Base-by-base conservation (phyloP, 2,329 filamentous ascomycete genomes). In the Simplicillium aogashimaense region DNA sequence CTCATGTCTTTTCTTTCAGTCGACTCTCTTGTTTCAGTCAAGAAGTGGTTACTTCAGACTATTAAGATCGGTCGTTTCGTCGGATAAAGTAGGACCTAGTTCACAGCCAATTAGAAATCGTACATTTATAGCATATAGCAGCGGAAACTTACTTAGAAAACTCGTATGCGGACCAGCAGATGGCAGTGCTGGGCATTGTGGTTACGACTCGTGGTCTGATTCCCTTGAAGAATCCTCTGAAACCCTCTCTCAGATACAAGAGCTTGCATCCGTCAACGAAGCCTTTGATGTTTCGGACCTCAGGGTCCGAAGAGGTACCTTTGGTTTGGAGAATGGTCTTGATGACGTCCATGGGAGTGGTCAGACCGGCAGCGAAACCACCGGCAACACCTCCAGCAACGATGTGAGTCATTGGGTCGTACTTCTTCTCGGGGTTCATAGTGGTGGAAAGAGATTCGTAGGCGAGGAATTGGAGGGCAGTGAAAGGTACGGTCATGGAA, bases 101-200 rank as follows among this genome's bases (percentile, higher is more conserved):
- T n/a, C n/a, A 31, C n/a, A 14, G 13, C 32, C 12, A 31, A 46
- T 12, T 36, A 37, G 17, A 29, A 12, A 10, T 18, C 11, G 13
- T 10, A 16, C 14, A 28, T 25, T 25, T 25, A 8, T n/a, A 31
- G 28, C 10, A 15, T 12, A 16, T 34, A 8, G 25, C 13, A 29
- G 18, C 16, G n/a, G 28, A 37, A 16, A 28, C 75, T 54, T 63
- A 81, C 78, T 82, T 82, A 51, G 75, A 81, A 47, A 78, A 78
- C 53, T 82, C 78, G 51, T 82, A 82, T 25, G 77, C 77, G 31
- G 78, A 92, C 92, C 92, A 98, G 72, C 92, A 98, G 56, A 98
- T 98, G n/a, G 92, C 92, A 29, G 92, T 98, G 66, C 89, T 95
- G 15, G 92, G 92, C 84, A 97, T 97, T 2, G 92, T 95, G 10